A percentile compares a stretch with the other conserved stretches of the same genome.
Conservation (phyloP, 345 rosid species). For the Adansonia digitata region DNA sequence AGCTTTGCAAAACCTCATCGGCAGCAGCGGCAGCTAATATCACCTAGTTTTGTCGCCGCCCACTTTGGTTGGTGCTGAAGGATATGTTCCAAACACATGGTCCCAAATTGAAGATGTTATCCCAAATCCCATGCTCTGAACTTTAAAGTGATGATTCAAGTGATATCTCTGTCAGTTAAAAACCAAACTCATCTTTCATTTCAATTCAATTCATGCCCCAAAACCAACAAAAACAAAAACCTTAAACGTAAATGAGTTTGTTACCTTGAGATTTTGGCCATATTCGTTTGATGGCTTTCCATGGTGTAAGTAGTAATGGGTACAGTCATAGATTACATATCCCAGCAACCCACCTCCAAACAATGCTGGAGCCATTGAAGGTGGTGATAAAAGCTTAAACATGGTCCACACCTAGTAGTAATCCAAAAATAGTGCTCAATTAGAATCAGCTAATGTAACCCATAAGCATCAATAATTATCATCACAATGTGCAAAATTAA, state of each 20-base stretch:
- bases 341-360: slow-evolving; percentile 67
- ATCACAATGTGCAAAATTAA: background rate
- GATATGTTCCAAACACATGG: slow-evolving; percentile 59
- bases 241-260: background rate
- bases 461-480: background rate
- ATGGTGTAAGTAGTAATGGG: slow-evolving; percentile 73
- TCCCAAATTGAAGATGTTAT: slow-evolving; percentile 77
- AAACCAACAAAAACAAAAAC: background rate
- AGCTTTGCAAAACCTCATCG: too few relatives aligned
- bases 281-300: slow-evolving; percentile 50
- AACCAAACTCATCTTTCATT: too few relatives aligned
- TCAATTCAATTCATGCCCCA: too few relatives aligned
- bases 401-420: slow-evolving; percentile 49
- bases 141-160: slow-evolving; percentile 68
- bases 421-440: background rate
- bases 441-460: background rate
- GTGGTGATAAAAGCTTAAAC: slow-evolving; percentile 38
- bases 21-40: too few relatives aligned
- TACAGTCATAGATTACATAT: slow-evolving; percentile 60
- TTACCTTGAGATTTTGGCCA: slow-evolving; percentile 54
- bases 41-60: slow-evolving; percentile 19
- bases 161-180: slow-evolving; percentile 52
- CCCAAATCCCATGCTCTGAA: slow-evolving; percentile 55
- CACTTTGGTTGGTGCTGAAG: slow-evolving; percentile 25
- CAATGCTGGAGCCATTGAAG: slow-evolving; percentile 54